Conservation (phyloP, 306 rosid genomes). For the Purshia tridentata region DNA sequence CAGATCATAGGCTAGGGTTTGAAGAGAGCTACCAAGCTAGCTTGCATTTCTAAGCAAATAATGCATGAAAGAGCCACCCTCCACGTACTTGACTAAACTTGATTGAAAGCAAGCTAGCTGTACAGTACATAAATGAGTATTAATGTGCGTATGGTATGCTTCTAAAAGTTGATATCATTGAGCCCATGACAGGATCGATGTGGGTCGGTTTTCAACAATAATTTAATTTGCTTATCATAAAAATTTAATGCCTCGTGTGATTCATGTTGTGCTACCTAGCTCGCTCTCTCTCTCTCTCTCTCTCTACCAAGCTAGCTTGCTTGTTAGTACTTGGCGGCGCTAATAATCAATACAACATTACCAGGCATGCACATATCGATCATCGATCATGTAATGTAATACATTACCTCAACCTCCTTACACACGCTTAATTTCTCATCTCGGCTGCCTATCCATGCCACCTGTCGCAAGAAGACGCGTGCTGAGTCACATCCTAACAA, state of each 20-base stretch:
- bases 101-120: not conserved
- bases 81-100: conserved; percentile 12
- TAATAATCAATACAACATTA: conserved; percentile 13
- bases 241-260: conserved; percentile 8
- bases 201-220: no score
- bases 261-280: conserved; percentile 3
- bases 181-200: no score
- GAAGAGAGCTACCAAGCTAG: not conserved
- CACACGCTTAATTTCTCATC: conserved; percentile 27
- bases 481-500: conserved; percentile 16
- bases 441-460: not conserved
- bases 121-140: no score
- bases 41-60: conserved; percentile 9
- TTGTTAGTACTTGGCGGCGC: conserved; percentile 25
- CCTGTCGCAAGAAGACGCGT: conserved; percentile 18
- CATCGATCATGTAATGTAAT: not conserved
- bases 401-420: conserved; percentile 8
- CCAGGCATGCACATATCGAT: not conserved
- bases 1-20: conserved; percentile 15
- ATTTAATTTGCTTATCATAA: no score
- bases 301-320: not conserved
- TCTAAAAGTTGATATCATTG: not conserved
- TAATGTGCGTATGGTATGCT: no score
- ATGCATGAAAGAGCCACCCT: conserved; percentile 27
- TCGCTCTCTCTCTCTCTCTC: not conserved